Evolutionary conservation across 31 red algal genomes (phyloP).

Genomic region (Asparagopsis taxiformis): DNA sequence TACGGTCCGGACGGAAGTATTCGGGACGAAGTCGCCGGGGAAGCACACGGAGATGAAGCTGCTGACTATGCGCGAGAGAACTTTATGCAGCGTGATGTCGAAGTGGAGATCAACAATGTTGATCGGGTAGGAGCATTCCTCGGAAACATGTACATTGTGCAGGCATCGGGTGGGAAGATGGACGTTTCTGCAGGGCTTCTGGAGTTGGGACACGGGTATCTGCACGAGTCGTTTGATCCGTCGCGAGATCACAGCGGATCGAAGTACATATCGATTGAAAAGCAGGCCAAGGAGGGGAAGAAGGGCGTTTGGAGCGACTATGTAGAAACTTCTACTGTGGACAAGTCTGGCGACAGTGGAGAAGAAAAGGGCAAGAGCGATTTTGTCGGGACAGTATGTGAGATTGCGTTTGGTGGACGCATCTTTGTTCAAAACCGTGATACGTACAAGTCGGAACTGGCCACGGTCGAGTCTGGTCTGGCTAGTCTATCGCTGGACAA

Average conservation of each 20-base stretch:
- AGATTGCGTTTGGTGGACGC: conserved; percentile 84
- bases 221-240: conserved; percentile 79
- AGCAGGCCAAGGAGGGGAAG: conserved; percentile 41
- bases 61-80: conserved; percentile 63
- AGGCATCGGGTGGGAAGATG: conserved; percentile 44
- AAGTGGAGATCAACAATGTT: conserved; percentile 72
- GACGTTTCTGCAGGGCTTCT: conserved; percentile 71
- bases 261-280: conserved; percentile 38
- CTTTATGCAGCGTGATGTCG: conserved; percentile 85
- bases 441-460: conserved; percentile 39
- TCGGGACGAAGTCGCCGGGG: conserved; percentile 36
- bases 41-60: conserved; percentile 85
- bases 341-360: neutral
- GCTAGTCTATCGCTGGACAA: conserved; percentile 50
- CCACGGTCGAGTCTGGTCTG: conserved; percentile 48
- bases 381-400: conserved; percentile 64
- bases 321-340: conserved; percentile 43
- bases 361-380: neutral
- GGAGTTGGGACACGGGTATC: conserved; percentile 64
- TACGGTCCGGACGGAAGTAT: conserved; percentile 62
- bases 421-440: conserved; percentile 80
- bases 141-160: conserved; percentile 67
- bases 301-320: conserved; percentile 77
- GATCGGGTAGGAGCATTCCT: conserved; percentile 91
- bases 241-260: conserved; percentile 47